Evolutionary conservation across 2,329 filamentous ascomycete genomes (phyloP).

Genomic region (Xylariaceae sp.): DNA sequence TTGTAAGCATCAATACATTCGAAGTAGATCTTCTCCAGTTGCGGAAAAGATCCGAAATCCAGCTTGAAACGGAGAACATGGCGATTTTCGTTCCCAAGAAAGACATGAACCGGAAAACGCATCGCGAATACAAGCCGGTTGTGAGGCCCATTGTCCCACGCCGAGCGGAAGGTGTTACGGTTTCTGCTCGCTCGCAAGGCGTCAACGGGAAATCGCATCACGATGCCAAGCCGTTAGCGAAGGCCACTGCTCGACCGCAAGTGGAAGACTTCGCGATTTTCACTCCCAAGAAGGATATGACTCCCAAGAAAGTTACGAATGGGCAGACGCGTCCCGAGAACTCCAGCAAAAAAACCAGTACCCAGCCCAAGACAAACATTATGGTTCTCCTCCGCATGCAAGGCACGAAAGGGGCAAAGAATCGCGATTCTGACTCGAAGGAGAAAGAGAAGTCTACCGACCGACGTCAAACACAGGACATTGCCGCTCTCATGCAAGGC

Average conservation of each 20-base stretch:
- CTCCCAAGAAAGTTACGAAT: neutral
- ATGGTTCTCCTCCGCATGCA: neutral
- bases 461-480: too few relatives aligned
- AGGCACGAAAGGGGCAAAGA: neutral
- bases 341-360: neutral
- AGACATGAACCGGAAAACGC: neutral
- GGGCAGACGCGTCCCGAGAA: neutral
- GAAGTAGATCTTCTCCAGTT: constrained; percentile 40
- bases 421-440: neutral
- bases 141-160: neutral
- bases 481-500: too few relatives aligned
- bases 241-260: too few relatives aligned
- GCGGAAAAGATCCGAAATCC: constrained; percentile 11
- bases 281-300: too few relatives aligned
- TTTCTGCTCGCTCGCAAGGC: too few relatives aligned
- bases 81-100: constrained; percentile 5
- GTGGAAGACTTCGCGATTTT: too few relatives aligned
- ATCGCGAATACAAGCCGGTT: neutral
- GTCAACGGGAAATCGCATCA: too few relatives aligned
- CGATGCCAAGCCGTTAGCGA: too few relatives aligned
- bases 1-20: constrained; percentile 37
- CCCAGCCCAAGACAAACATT: neutral
- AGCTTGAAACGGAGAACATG: neutral
- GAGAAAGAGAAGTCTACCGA: neutral
- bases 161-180: neutral